phyloP scores from a whole-genome alignment of 306 rosid genomes.

The Hippophae rhamnoides region DNA sequence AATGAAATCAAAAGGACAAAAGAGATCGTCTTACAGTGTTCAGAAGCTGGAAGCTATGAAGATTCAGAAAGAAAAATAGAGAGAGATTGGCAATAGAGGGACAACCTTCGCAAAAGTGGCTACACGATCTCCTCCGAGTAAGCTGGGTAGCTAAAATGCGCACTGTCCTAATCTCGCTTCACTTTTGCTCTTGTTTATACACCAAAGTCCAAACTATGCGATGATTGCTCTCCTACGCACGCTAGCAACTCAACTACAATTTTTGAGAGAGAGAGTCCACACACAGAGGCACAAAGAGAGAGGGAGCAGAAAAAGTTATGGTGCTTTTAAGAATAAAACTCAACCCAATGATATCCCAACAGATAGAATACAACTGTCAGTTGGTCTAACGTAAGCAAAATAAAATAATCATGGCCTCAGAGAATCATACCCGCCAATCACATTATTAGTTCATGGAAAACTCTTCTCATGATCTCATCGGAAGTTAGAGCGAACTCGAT shows the following conservation, averaged over 20 bases:
- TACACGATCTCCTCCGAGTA: slow-evolving; percentile 27
- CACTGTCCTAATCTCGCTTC: slow-evolving; percentile 12
- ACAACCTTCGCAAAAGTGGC: slow-evolving; percentile 7
- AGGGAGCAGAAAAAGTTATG: neutral
- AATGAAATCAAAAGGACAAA: slow-evolving; percentile 4
- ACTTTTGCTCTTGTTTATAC: slow-evolving; percentile 3
- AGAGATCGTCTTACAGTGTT: slow-evolving; percentile 1
- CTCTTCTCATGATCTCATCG: too few relatives aligned
- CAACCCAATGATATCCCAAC: too few relatives aligned
- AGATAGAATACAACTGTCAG: too few relatives aligned
- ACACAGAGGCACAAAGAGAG: neutral
- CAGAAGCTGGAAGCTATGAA: slow-evolving; percentile 24
- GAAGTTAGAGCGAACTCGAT: too few relatives aligned
- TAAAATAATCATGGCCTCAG: too few relatives aligned
- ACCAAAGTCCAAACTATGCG: slow-evolving; percentile 9
- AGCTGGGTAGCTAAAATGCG: slow-evolving; percentile 28
- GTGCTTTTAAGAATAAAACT: too few relatives aligned
- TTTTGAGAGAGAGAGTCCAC: too few relatives aligned
- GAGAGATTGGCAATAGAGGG: slow-evolving; percentile 3
- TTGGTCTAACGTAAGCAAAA: too few relatives aligned
- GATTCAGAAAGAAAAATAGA: slow-evolving; percentile 27
- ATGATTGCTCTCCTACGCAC: slow-evolving; percentile 19
- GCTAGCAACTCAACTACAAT: slow-evolving; percentile 11
- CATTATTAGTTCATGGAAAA: too few relatives aligned
- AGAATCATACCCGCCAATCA: too few relatives aligned